Base-by-base conservation (phyloP, 1,284 basidiomycete genomes). In the Hemileia vastatrix region DNA sequence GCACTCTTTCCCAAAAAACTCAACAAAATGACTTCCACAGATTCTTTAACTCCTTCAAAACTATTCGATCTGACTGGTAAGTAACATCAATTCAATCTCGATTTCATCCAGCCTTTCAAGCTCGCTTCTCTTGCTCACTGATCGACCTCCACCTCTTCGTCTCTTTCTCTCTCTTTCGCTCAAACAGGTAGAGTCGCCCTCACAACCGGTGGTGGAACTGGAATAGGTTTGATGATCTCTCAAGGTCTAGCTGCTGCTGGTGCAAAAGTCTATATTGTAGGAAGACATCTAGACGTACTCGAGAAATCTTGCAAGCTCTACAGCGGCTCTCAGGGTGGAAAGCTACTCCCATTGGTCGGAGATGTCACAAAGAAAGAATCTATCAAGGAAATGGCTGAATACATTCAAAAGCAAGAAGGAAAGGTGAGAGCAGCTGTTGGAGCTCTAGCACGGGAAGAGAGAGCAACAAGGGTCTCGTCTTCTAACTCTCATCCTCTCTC, bases 181-280 rank as follows among this genome's bases (percentile, higher is more conserved):
- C n/a, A n/a, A n/a, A n/a, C n/a, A n/a, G 77, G 71, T 67, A 76
- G 74, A 68, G 77, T 88, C 18, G 86, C 86, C 5, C 75, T 90
- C 33, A 84, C 89, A 32, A 86, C 87, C 0, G 87, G 88, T 48
- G 88, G 87, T 4, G 87, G 85, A 23, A 87, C 86, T 0, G 88
- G 88, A 1, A 89, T 90, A 51, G 77, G 77, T 4, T 75, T 84
- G 64, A 85, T 86, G 83, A 87, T 88, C 62, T 80, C 87, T 4
- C 79, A 81, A 59, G 86, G 85, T 3, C 79, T 91, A 13, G 86
- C 86, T 8, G 81, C 82, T 21, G 86, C 84, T 68, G 87, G 87
- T 1, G 87, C 88, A 13, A 86, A 84, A 67, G 88, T 90, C 13
- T 91, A 78, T 81, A 86, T 83, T 31, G 77, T 69, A 40, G 65